Evolutionary conservation across 345 rosid genomes (phyloP), one percentile per base, ranked within the genome.

Genomic region (Eucalyptus cloeziana): DNA sequence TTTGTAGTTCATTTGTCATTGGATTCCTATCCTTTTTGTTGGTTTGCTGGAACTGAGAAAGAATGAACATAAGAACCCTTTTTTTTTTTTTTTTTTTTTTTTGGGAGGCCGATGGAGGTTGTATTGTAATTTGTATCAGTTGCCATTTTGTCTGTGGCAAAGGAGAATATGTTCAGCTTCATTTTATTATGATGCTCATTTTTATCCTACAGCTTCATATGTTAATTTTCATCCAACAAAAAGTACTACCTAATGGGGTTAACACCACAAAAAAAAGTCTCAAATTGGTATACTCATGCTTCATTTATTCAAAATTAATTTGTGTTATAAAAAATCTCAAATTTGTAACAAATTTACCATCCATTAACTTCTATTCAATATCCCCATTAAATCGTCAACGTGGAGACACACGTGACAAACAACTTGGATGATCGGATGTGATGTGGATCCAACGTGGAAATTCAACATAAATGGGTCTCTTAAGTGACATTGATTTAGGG

Each of bases 371-470:
- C 11, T 5, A 17, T 16, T 44, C 5, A 5, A 71, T 37, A 33
- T 10, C 27, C 45, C 8, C 2, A 9, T 71, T 10, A 40, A 71
- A 37, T 71, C 3, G 12, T 2, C 14, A 40, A 33, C 13, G 4
- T 17, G 25, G 7, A 16, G 9, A 33, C 47, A 21, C 1, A 13
- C 9, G 2, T 22, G 8, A 2, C 14, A 11, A 76, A 76, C 8
- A 3, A 71, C 13, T 71, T 12, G 7, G 27, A 71, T 37, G 81
- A 37, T 19, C 2, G 4, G 44, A 3, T 71, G 81, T 10, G 25
- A 71, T 0, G 1, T 33, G 45, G 15, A 76, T 40, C 27, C 1
- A 1, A 21, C 0, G 3, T 76, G 27, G 14, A 22, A 40, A 40
- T 76, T 40, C 2, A 10, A 40, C 3, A 0, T 76, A 22, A 22